A percentile compares a stretch with the other conserved stretches of the same genome.
These are phyloP conservation scores for Mycena sp. DNA, from an alignment of 1,284 basidiomycete genomes.

Conservation along the genomic window DNA sequence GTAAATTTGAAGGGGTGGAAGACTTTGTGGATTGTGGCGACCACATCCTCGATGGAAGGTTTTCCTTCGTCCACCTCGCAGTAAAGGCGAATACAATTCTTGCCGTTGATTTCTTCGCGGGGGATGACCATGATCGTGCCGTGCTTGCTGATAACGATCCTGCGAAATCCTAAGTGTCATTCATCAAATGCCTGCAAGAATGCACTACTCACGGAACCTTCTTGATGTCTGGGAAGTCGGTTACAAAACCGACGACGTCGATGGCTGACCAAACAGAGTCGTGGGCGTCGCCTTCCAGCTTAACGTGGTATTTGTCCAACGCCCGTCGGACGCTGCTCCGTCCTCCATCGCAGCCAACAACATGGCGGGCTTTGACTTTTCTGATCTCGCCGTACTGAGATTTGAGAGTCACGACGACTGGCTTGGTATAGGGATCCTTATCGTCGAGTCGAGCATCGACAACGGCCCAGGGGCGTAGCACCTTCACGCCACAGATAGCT, in stretches of 20 bases:
- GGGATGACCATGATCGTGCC: constrained; percentile 12
- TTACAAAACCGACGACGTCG: constrained; percentile 9
- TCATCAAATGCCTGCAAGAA: background rate
- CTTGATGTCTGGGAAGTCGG: constrained; percentile 12
- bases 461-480: constrained; percentile 6
- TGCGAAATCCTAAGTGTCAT: background rate
- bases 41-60: constrained; percentile 3
- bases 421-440: background rate
- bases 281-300: constrained; percentile 6
- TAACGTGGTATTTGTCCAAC: constrained; percentile 10
- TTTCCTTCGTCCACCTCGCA: background rate
- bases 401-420: constrained; percentile 8
- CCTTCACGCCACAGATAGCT: background rate
- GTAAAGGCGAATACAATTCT: constrained; percentile 10
- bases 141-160: background rate
- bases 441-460: constrained; percentile 2
- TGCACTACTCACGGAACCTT: background rate
- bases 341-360: constrained; percentile 18
- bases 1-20: constrained; percentile 4
- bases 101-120: constrained; percentile 10
- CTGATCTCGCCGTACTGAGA: constrained; percentile 6
- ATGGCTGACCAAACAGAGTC: constrained; percentile 10
- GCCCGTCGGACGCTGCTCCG: constrained; percentile 4
- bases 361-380: constrained; percentile 3
- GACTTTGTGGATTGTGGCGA: constrained; percentile 5